Evolutionary conservation across 371 early-diverging fungal species (phyloP), one percentile per base, ranked within the genome.

Genomic region (Mortierella sp.): DNA sequence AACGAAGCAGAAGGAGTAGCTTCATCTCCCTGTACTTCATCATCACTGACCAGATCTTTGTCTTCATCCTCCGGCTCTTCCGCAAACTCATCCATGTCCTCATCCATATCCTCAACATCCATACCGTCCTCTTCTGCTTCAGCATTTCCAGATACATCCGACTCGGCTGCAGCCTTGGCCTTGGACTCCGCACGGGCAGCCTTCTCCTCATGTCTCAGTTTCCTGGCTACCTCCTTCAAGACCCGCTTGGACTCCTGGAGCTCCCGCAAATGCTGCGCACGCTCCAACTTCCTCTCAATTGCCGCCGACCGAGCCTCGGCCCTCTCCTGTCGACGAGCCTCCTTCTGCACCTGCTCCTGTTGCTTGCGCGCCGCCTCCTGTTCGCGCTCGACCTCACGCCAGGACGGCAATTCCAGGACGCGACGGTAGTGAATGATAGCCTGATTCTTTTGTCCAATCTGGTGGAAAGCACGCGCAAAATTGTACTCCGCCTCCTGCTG

Each of bases 401-500:
- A 85, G 0, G 91, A 90, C 5, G 93, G 91, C 74, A 94, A 48
- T 74, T 81, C 77, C 37, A 98, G 86, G 5, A 93, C 96, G 5
- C 91, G 89, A 71, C 93, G 92, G 82, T 98, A 98, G 78, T 97
- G 96, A 21, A 91, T 90, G 11, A 94, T 88, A 0, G 99, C 99
- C 40, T 97, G 83, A 80, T 96, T 95, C 6, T 89, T 89, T 59
- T 97, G 87, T 0, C 96, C 95, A 89, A 98, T 46, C 26, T 93
- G 91, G 84, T 98, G 99, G 81, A 96, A 97, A 1, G 95, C 94
- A 57, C 98, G 91, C 0, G 91, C 99, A 43, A 95, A 74, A 79
- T 98, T 98, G 78, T 95, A 98, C 53, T 93, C 93, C 6, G 95
- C 94, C 82, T 97, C 98, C 86, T 93, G 95, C 34, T 74, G 74